Conservation (phyloP, 208 protist genomes). For the Crithidia expoeki region DNA sequence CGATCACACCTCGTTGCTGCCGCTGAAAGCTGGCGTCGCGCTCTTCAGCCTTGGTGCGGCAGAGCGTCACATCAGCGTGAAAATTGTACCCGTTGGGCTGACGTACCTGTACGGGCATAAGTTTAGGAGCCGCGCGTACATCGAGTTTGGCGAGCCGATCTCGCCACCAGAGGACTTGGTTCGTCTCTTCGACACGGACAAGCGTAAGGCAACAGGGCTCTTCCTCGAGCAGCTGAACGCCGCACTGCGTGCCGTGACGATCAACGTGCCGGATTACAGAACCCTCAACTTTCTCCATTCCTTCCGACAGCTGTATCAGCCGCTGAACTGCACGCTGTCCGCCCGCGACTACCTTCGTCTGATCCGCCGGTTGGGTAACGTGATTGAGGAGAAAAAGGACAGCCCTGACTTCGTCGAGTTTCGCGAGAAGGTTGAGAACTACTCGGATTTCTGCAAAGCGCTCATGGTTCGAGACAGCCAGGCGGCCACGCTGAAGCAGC, state of each 20-base stretch:
- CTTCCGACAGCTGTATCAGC: constrained; percentile 91
- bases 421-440: constrained; percentile 80
- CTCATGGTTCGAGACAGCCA: constrained; percentile 88
- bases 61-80: constrained; percentile 79
- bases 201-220: constrained; percentile 77
- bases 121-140: constrained; percentile 89
- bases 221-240: constrained; percentile 86
- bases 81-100: constrained; percentile 91
- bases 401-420: constrained; percentile 70
- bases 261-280: constrained; percentile 92
- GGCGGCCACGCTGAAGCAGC: constrained; percentile 77
- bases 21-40: constrained; percentile 95
- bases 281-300: constrained; percentile 90
- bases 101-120: constrained; percentile 94
- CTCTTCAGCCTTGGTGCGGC: constrained; percentile 92
- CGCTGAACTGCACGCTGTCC: constrained; percentile 73
- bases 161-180: constrained; percentile 75
- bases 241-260: constrained; percentile 80
- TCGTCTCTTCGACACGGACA: constrained; percentile 73
- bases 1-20: constrained; percentile 92
- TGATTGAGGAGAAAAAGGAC: constrained; percentile 74
- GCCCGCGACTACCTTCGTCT: constrained; percentile 85
- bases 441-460: constrained; percentile 80
- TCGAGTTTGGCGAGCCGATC: constrained; percentile 90
- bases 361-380: constrained; percentile 77